A percentile compares a stretch with the other conserved stretches of the same genome.
Evolutionary conservation across 2,329 filamentous ascomycete species (phyloP).

Genomic region (Phyllosticta citriasiana): DNA sequence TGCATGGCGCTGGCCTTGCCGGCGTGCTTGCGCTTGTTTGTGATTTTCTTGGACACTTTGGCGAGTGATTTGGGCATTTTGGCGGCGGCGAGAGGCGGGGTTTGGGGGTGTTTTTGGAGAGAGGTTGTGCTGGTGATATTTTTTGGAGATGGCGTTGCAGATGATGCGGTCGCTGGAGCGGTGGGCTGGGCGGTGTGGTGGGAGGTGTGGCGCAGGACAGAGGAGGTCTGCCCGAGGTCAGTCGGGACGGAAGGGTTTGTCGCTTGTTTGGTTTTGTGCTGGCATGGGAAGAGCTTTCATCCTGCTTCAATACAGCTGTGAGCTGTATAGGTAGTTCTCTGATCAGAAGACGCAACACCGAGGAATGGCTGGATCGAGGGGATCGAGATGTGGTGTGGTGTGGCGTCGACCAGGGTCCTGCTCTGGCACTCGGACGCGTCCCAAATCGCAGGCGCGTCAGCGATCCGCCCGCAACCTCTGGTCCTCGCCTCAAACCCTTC

Average conservation of each 20-base stretch:
- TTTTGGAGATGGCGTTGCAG: neutral
- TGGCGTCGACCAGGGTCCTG: neutral
- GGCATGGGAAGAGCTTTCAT: no score
- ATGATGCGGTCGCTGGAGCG: neutral
- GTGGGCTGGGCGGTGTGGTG: neutral
- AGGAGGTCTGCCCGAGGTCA: neutral
- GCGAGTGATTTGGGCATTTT: constrained; percentile 65
- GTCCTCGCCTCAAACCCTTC: neutral
- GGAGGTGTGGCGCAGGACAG: neutral
- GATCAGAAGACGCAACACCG: neutral
- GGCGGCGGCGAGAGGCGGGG: neutral
- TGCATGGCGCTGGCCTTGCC: constrained; percentile 67
- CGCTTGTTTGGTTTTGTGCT: neutral
- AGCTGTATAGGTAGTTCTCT: no score
- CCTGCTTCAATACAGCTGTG: no score
- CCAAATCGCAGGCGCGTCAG: constrained; percentile 4
- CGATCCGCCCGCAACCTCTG: constrained; percentile 1
- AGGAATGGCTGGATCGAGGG: no score
- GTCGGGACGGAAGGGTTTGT: neutral
- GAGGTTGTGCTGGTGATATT: constrained; percentile 5
- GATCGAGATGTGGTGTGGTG: neutral
- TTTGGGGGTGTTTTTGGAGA: neutral
- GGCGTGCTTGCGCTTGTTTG: constrained; percentile 64
- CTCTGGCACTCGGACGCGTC: constrained; percentile 1
- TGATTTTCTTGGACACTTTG: constrained; percentile 82